A percentile compares a stretch with the other conserved stretches of the same genome.
These are phyloP conservation scores for Elsinoe necatrix DNA, from an alignment of 2,329 filamentous ascomycete species.

Conservation along the genomic window DNA sequence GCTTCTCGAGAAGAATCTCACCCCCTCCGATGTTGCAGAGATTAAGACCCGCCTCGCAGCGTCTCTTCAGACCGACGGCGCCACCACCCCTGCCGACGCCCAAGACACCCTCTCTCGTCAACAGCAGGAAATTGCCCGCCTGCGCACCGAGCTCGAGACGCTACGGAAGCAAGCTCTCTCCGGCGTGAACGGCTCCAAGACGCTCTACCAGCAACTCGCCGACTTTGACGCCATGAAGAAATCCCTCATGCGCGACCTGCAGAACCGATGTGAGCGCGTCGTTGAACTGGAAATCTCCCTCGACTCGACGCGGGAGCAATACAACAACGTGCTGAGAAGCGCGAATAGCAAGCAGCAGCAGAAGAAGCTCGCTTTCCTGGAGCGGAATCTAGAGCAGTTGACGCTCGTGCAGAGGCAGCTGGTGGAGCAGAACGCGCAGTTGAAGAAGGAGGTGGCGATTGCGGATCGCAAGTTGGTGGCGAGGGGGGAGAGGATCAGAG, in stretches of 20 bases:
- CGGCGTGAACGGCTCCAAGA: constrained; percentile 60
- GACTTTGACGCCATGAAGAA: constrained; percentile 99
- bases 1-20: constrained; percentile 68
- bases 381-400: constrained; percentile 94
- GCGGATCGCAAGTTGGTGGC: constrained; percentile 95
- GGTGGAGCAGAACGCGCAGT: constrained; percentile 90
- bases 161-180: constrained; percentile 63
- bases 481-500: constrained; percentile 92
- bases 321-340: constrained; percentile 93
- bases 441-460: constrained; percentile 99
- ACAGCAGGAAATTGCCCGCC: constrained; percentile 69
- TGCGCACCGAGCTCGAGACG: constrained; percentile 73
- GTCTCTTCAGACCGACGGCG: constrained; percentile 65
- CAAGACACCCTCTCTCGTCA: constrained; percentile 68
- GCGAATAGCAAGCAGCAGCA: constrained; percentile 98
- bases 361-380: constrained; percentile 99
- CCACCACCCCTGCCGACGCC: constrained; percentile 63
- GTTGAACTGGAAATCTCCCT: constrained; percentile 97
- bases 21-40: constrained; percentile 71
- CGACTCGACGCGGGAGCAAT: constrained; percentile 95
- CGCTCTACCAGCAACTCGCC: constrained; percentile 92
- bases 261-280: constrained; percentile 93
- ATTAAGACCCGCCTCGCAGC: constrained; percentile 72
- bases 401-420: constrained; percentile 96
- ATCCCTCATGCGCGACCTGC: constrained; percentile 94